Base-by-base conservation (phyloP, 1,284 basidiomycete genomes). In the Melanopsichium pennsylvanicum region DNA sequence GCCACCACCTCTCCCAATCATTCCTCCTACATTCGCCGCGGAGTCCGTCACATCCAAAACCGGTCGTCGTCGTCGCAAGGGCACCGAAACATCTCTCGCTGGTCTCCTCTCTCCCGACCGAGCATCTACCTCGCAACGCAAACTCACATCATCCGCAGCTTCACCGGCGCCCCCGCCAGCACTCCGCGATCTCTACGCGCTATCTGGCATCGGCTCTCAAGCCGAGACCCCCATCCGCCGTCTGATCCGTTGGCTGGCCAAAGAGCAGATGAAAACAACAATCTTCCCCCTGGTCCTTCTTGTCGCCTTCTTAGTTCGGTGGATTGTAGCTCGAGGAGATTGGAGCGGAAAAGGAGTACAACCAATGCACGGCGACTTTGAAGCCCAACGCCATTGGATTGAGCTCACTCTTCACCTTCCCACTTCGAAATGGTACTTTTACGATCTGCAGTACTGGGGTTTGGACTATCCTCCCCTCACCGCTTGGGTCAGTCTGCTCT, bases 361-460 rank as follows among this genome's bases (percentile, higher is more conserved):
- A 0, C 92, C 92, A 0, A 88, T 93, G 87, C 90, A 86, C 64
- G 93, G 93, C 15, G 93, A 96, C 82, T 92, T 92, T 72, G 93
- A 96, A 81, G 93, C 93, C 0, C 93, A 95, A 76, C 85, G 93
- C 45, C 92, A 95, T 81, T 95, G 92, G 93, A 91, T 94, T 87
- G 91, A 94, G 72, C 81, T 95, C 36, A 92, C 91, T 0, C 82
- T 87, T 26, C 89, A 92, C 75, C 83, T 92, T 4, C 90, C 91
- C 0, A 75, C 86, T 22, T 84, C 83, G 9, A 82, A 88, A 70
- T 95, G 93, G 93, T 95, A 95, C 81, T 87, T 83, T 2, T 91
- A 93, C 81, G 91, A 94, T 74, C 84, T 92, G 27, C 86, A 86
- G 43, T 94, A 94, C 73, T 96, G 93, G 93, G 92, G 91, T 0